Evolutionary conservation across 2,329 filamentous ascomycete species (phyloP).

Genomic region (Diplodia sapinea): DNA sequence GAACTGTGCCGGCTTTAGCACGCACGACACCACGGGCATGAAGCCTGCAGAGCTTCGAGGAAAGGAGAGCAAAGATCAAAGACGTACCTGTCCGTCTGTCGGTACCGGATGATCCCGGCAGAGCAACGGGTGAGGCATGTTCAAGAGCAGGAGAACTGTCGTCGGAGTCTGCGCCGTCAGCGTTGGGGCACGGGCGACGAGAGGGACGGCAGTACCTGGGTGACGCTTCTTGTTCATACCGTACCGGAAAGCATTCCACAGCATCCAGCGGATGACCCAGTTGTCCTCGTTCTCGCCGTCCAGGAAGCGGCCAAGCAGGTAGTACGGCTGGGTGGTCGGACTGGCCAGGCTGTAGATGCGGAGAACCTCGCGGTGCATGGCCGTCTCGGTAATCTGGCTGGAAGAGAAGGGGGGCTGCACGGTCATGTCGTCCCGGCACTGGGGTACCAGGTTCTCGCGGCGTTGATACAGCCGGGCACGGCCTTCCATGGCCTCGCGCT

Average conservation of each 20-base stretch:
- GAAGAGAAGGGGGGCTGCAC: constrained; percentile 50
- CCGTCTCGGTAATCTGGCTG: constrained; percentile 55
- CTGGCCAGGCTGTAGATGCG: constrained; percentile 49
- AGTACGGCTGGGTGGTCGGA: constrained; percentile 48
- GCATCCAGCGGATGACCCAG: constrained; percentile 58
- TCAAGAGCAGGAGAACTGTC: not conserved
- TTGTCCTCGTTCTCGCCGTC: constrained; percentile 53
- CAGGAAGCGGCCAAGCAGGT: constrained; percentile 50
- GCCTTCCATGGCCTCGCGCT: constrained; percentile 22
- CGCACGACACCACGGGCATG: not conserved
- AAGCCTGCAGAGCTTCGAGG: not conserved
- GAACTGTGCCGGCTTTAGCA: not conserved
- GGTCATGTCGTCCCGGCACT: constrained; percentile 39
- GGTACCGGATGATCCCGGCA: not conserved
- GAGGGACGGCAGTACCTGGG: not conserved
- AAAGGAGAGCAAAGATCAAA: not conserved
- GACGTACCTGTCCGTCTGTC: not conserved
- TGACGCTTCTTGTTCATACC: constrained; percentile 14
- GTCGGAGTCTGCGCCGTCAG: not conserved
- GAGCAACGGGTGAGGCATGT: not conserved
- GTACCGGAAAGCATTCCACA: constrained; percentile 59
- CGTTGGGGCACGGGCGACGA: not conserved
- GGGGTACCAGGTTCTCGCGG: constrained; percentile 17
- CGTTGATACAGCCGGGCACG: not conserved
- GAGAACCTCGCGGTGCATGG: constrained; percentile 53